Evolutionary conservation across 2,329 filamentous ascomycete genomes (phyloP).

Genomic region (Endocalyx cinctus): DNA sequence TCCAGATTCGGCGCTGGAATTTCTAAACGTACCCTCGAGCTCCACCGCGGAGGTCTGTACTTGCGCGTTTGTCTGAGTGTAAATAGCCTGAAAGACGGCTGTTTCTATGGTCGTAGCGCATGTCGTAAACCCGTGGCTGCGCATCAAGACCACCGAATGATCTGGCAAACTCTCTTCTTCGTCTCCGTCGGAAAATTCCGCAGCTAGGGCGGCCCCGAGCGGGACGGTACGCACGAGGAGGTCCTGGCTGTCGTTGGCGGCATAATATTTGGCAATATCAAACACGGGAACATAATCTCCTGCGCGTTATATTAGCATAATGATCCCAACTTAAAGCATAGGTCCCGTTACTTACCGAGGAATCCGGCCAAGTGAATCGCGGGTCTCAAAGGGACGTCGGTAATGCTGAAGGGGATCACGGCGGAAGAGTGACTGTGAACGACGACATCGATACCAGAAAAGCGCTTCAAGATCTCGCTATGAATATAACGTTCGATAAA

Average conservation of each 20-base stretch:
- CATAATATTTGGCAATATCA: slow-evolving; percentile 10
- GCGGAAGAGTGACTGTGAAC: slow-evolving; percentile 12
- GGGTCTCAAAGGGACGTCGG: slow-evolving; percentile 8
- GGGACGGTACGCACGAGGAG: slow-evolving; percentile 9
- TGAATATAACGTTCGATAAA: slow-evolving; percentile 21
- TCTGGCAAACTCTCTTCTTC: neutral
- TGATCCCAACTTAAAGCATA: too few species aligned
- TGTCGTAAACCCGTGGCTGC: slow-evolving; percentile 13
- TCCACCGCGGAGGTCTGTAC: slow-evolving; percentile 5
- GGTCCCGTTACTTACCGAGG: slow-evolving; percentile 8
- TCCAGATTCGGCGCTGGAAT: neutral
- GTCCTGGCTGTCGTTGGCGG: slow-evolving; percentile 7
- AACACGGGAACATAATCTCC: slow-evolving; percentile 9
- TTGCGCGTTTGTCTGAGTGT: slow-evolving; percentile 8
- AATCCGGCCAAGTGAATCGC: slow-evolving; percentile 13
- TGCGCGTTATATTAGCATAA: too few species aligned
- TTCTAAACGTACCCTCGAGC: neutral
- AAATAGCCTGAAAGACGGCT: slow-evolving; percentile 12
- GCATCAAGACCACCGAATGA: slow-evolving; percentile 10
- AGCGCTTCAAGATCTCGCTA: slow-evolving; percentile 15
- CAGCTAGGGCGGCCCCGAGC: slow-evolving; percentile 14
- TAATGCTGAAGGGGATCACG: slow-evolving; percentile 10
- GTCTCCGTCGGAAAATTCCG: slow-evolving; percentile 1
- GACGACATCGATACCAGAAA: slow-evolving; percentile 7
- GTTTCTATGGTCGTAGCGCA: slow-evolving; percentile 8